Evolutionary conservation across 2,329 filamentous ascomycete species (phyloP).

Genomic region (Paramyrothecium sp.): DNA sequence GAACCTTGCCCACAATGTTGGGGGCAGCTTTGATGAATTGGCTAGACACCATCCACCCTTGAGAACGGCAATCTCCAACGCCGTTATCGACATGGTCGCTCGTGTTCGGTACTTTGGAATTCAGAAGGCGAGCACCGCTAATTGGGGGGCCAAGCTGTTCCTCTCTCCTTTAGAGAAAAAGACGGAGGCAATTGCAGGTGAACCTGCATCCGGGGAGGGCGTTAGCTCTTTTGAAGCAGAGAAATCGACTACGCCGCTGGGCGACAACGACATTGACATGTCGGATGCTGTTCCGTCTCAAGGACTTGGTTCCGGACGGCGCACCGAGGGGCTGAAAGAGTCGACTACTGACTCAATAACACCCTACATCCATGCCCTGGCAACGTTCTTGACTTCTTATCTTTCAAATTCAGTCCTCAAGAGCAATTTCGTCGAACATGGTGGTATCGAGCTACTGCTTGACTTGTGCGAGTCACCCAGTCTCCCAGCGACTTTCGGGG

Average conservation of each 20-base stretch:
- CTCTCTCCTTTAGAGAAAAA: conserved; percentile 57
- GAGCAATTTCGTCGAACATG: conserved; percentile 70
- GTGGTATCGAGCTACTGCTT: conserved; percentile 79
- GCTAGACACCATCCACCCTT: conserved; percentile 88
- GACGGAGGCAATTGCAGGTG: conserved; percentile 40
- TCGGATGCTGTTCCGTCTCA: conserved; percentile 42
- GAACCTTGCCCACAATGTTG: conserved; percentile 69
- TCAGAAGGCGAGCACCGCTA: conserved; percentile 64
- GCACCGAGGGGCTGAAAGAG: conserved; percentile 15
- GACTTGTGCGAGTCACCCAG: conserved; percentile 82
- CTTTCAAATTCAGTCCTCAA: conserved; percentile 74
- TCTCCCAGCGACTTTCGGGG: conserved; percentile 61
- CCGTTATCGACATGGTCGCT: conserved; percentile 86
- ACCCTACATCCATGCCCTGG: conserved; percentile 72
- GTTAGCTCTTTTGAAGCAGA: conserved; percentile 27
- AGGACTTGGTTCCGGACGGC: conserved; percentile 10
- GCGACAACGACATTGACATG: conserved; percentile 64
- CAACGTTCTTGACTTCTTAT: conserved; percentile 74
- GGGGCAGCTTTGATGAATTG: conserved; percentile 88
- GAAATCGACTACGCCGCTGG: conserved; percentile 33
- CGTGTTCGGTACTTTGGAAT: conserved; percentile 75
- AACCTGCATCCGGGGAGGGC: conserved; percentile 19
- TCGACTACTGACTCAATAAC: conserved; percentile 42
- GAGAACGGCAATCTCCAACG: conserved; percentile 75
- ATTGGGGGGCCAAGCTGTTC: conserved; percentile 79